Percentiles rank a stretch among this genome's conserved stretches.
Conservation (phyloP, 208 protist species). For the Phytomonas serpens region DNA sequence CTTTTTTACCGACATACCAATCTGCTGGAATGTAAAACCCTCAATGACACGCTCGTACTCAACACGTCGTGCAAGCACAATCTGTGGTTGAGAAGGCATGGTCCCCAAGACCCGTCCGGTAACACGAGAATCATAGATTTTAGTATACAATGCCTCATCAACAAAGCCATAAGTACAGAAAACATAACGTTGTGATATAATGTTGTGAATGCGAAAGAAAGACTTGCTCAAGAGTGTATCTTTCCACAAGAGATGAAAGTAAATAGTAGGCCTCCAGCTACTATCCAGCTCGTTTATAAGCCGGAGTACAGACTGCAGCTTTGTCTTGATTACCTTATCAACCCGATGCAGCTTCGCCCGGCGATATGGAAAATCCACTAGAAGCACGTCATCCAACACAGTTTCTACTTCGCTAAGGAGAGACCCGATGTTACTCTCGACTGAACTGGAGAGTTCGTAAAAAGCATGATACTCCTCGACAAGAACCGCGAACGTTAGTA, state of each 20-base stretch:
- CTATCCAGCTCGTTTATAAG: conserved; percentile 79
- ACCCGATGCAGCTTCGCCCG: conserved; percentile 36
- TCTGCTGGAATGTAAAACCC: conserved; percentile 48
- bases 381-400: conserved; percentile 31
- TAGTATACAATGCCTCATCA: conserved; percentile 55
- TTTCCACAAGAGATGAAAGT: conserved; percentile 72
- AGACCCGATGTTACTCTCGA: conserved; percentile 34
- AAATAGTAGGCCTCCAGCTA: conserved; percentile 60
- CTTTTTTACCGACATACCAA: conserved; percentile 58
- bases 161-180: conserved; percentile 70
- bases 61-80: conserved; percentile 38
- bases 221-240: conserved; percentile 42
- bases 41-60: conserved; percentile 52
- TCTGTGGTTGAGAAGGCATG: conserved; percentile 19
- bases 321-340: conserved; percentile 39
- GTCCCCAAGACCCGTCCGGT: conserved; percentile 13
- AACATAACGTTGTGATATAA: conserved; percentile 49
- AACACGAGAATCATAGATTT: conserved; percentile 31
- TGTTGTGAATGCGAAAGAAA: conserved; percentile 50
- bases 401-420: conserved; percentile 49
- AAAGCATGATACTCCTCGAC: conserved; percentile 69
- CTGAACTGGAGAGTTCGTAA: conserved; percentile 21
- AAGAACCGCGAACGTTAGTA: conserved; percentile 52
- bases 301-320: conserved; percentile 43
- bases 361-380: conserved; percentile 37